Evolutionary conservation across 2,329 filamentous ascomycete genomes (phyloP), one percentile per base, ranked within the genome.

Genomic region (Rhinocladiella mackenziei): DNA sequence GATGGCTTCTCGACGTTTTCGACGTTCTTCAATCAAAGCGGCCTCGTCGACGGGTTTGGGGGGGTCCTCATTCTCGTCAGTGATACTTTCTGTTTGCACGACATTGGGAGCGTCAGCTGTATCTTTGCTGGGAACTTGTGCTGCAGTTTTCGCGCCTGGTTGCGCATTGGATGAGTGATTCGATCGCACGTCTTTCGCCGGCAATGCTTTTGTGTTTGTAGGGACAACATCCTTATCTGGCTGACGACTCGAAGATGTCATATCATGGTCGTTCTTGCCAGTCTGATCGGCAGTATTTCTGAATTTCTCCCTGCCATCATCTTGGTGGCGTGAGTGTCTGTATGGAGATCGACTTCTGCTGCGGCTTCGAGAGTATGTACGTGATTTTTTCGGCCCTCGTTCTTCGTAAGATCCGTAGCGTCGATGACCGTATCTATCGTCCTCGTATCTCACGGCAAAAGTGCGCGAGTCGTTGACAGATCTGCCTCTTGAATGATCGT

Each of bases 1-100:
- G 53, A 94, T 84, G 53, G 87, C 86, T 68, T 92, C 86, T 54
- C 89, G 83, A 46, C 85, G 80, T 61, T 84, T 88, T 19, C 89
- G 84, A 43, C 89, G 84, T 58, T 88, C 83, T 64, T 94, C 86
- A 58, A 95, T 85, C 59, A 91, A 76, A 55, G 85, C 82, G 51
- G 84, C 85, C 69, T 94, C 86, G 63, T 94, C 84, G 56, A 88
- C 62, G n/a, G 77, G 73, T 56, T 80, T 73, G 43, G 75, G n/a
- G n/a, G n/a, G 69, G 53, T 77, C 74, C 61, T 68, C 56, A 43
- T 52, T 54, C 51, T 62, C 60, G 54, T 61, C 56, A 29, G 30
- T 46, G 29, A 29, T 42, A 19, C 52, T 57, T 32, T 53, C 45
- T 37, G 51, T 34, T 15, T 44, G 35, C 22, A 19, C 39, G 46